Evolutionary conservation across 192 early-diverging fungal genomes (phyloP), one percentile per base, ranked within the genome.

Genomic region (Phycomyces nitens): DNA sequence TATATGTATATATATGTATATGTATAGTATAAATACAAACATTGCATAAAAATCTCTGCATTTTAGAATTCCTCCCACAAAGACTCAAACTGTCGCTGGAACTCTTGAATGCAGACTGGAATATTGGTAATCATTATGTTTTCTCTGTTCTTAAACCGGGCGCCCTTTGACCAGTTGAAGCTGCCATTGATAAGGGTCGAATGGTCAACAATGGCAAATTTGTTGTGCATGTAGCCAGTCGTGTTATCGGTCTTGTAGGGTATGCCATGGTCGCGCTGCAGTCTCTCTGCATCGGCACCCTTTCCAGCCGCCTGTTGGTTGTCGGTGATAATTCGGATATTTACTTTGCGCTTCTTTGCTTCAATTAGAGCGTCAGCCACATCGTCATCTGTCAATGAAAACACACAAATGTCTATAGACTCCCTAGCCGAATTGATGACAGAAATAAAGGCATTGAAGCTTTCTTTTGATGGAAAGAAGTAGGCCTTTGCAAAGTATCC

Each of bases 371-470:
- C 85, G 20, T 82, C 82, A 50, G 87, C 83, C 52, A 89, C 56
- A 51, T 86, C 86, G 57, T 91, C 86, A 65, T 89, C 87, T 2
- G 89, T 88, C 60, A 91, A 82, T 67, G 84, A 85, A 74, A 86
- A 91, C 14, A 91, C 86, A 61, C 84, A 86, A 41, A 86, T 81
- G 65, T 91, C 89, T 38, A 91, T 76, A 3, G 87, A 77, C 3
- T 69, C 63, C 47, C 80, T 65, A 18, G 86, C 82, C 15, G 73
- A 74, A 54, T 83, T 67, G 2, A 75, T n/a, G 23, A 64, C 63
- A 39, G 67, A 66, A 16, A 65, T 15, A 27, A 75, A 70, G 21
- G 73, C 70, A 22, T 62, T 61, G 52, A 70, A 75, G 39, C 73
- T 70, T 6, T 70, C 64, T 22, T 75, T 65, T 11, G 68, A 69